Evolutionary conservation across 2,329 filamentous ascomycete genomes (phyloP), one percentile per base, ranked within the genome.

Genomic region (Helminthosporium solani): DNA sequence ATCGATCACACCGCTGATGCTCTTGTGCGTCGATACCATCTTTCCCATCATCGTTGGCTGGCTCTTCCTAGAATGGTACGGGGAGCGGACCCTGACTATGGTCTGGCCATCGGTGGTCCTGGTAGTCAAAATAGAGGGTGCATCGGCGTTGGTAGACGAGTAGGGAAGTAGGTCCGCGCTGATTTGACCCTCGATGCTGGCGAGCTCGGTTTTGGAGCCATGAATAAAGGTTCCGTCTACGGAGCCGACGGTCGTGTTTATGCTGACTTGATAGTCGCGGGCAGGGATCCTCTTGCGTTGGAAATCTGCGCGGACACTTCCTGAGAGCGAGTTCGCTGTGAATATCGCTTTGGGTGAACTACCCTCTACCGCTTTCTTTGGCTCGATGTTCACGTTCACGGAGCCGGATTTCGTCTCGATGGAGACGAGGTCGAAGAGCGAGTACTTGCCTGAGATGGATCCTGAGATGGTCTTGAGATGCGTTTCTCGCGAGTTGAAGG

Each of bases 341-440:
- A 75, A 73, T 11, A 68, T 49, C 1, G 74, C 74, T 1, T 71
- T 60, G 7, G 52, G 40, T 0, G 67, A 56, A 7, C 53, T 45
- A 1, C 56, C 59, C 21, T 56, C 33, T 19, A 58, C 63, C 2
- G 60, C 67, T 18, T 64, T 50, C 42, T 70, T 63, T 6, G 73
- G 73, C 28, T 68, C 60, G 23, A 76, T 60, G 27, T 68, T 56
- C 34, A 74, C 60, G 41, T 68, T 63, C 11, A 77, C 67, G 3
- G 62, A 67, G 15, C 74, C 74, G n/a, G 67, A 69, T 19, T 60
- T 64, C 1, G 72, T 74, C 2, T 57, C 64, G 27, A 77, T 60
- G 15, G 58, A 65, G 7, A 77, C 57, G 7, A 72, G 55, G 42
- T 76, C 72, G 12, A 57, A 57, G 2, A 76, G 62, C 3, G 70